Conservation (phyloP, 768 basidiomycete genomes). For the Mycena vulgaris region DNA sequence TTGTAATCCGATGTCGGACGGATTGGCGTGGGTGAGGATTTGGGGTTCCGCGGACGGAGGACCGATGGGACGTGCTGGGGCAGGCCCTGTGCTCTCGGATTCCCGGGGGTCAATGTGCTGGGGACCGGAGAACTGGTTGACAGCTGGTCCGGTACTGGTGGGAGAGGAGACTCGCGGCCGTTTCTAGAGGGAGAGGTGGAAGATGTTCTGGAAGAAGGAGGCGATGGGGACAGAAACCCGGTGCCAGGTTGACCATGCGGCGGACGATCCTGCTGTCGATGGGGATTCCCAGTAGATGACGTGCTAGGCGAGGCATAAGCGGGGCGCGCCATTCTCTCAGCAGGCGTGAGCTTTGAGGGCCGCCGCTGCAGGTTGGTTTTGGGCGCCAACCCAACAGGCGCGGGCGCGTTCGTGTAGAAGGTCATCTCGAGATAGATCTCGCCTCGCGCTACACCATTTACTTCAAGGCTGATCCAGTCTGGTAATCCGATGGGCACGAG, state of each 20-base stretch:
- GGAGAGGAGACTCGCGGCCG: constrained; percentile 52
- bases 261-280: constrained; percentile 21
- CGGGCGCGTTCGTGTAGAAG: constrained; percentile 82
- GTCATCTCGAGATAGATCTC: constrained; percentile 96
- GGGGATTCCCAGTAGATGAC: not conserved
- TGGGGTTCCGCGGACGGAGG: constrained; percentile 59
- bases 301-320: constrained; percentile 24
- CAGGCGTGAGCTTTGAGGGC: constrained; percentile 67
- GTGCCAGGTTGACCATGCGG: constrained; percentile 20
- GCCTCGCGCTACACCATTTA: constrained; percentile 78
- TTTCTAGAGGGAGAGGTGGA: constrained; percentile 40
- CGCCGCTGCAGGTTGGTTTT: constrained; percentile 57
- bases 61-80: constrained; percentile 53
- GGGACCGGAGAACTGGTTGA: constrained; percentile 37
- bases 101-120: constrained; percentile 39
- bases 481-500: constrained; percentile 53
- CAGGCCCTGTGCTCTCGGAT: constrained; percentile 33
- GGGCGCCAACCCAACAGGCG: constrained; percentile 53
- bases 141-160: constrained; percentile 56
- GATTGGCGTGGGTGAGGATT: constrained; percentile 39
- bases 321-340: constrained; percentile 68
- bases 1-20: constrained; percentile 37
- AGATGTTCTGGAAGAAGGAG: constrained; percentile 35
- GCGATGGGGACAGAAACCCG: constrained; percentile 40
- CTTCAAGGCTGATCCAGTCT: constrained; percentile 81